These are phyloP conservation scores for Gymnopus androsaceus DNA, from an alignment of 1,284 basidiomycete genomes.

Conservation along the genomic window DNA sequence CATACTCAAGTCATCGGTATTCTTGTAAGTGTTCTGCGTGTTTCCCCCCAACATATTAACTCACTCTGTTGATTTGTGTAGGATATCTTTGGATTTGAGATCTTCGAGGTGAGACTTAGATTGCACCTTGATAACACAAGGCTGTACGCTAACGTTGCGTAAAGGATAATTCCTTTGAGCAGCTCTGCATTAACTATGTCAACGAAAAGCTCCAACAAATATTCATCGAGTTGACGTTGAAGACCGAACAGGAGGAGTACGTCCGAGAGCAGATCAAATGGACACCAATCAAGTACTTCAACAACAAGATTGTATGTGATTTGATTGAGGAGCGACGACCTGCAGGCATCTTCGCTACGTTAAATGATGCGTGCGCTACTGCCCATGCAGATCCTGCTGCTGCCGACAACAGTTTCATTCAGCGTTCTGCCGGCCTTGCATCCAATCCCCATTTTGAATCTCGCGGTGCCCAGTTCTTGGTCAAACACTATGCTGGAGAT, in stretches of 20 bases:
- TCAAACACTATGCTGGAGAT: constrained; percentile 96
- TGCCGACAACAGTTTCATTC: constrained; percentile 96
- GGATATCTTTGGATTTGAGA: constrained; percentile 99
- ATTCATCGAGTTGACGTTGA: constrained; percentile 98
- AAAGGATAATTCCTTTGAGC: constrained; percentile 97
- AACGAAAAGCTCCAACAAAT: constrained; percentile 99
- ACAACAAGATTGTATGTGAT: constrained; percentile 97
- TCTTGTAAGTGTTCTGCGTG: constrained; percentile 51
- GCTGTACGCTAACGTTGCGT: neutral
- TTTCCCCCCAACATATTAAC: neutral
- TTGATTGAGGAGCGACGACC: constrained; percentile 96
- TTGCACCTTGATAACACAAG: neutral
- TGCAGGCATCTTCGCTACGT: constrained; percentile 95
- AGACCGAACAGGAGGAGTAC: constrained; percentile 99
- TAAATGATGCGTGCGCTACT: constrained; percentile 98
- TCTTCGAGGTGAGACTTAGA: constrained; percentile 76
- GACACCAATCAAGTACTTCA: constrained; percentile 98
- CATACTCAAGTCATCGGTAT: constrained; percentile 93
- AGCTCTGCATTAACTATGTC: constrained; percentile 99
- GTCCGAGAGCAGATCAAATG: constrained; percentile 98
- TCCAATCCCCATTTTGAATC: constrained; percentile 91
- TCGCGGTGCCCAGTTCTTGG: constrained; percentile 88
- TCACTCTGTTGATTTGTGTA: constrained; percentile 27
- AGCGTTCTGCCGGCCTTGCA: constrained; percentile 81
- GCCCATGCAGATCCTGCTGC: constrained; percentile 97